A percentile compares a stretch with the other conserved stretches of the same genome.
These are phyloP conservation scores for Diaporthe aspalathi DNA, from an alignment of 2,329 filamentous ascomycete species.

Conservation along the genomic window DNA sequence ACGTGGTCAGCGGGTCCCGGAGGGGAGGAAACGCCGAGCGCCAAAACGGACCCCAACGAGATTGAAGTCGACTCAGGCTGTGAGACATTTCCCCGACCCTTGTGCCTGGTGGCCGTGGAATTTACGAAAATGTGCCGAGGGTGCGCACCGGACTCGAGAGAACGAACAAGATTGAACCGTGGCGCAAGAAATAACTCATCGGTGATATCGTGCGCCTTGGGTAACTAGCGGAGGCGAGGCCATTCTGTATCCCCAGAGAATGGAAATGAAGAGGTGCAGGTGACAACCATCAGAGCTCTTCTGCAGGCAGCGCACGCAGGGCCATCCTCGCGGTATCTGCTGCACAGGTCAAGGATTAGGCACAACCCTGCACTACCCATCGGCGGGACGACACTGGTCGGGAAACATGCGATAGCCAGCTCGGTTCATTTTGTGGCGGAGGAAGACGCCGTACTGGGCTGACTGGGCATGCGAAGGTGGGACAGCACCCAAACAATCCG, in stretches of 20 bases:
- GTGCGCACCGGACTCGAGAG: conserved; percentile 28
- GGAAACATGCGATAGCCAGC: conserved; percentile 39
- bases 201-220: conserved; percentile 35
- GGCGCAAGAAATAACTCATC: conserved; percentile 35
- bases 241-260: conserved; percentile 16
- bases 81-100: conserved; percentile 27
- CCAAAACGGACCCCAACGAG: conserved; percentile 33
- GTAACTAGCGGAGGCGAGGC: conserved; percentile 33
- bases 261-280: conserved; percentile 31
- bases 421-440: conserved; percentile 37
- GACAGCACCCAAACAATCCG: not conserved
- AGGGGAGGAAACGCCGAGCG: conserved; percentile 35
- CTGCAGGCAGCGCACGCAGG: conserved; percentile 19
- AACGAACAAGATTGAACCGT: conserved; percentile 21
- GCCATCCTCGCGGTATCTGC: conserved; percentile 39
- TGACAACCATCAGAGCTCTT: conserved; percentile 24
- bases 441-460: conserved; percentile 39
- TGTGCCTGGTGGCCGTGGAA: conserved; percentile 29
- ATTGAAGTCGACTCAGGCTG: conserved; percentile 34
- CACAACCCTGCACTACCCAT: conserved; percentile 38
- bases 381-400: conserved; percentile 31
- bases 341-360: conserved; percentile 34
- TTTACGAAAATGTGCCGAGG: conserved; percentile 32
- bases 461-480: conserved; percentile 35
- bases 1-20: conserved; percentile 34